phyloP scores from a whole-genome alignment of 106 monocot genomes.

The Allium fistulosum region DNA sequence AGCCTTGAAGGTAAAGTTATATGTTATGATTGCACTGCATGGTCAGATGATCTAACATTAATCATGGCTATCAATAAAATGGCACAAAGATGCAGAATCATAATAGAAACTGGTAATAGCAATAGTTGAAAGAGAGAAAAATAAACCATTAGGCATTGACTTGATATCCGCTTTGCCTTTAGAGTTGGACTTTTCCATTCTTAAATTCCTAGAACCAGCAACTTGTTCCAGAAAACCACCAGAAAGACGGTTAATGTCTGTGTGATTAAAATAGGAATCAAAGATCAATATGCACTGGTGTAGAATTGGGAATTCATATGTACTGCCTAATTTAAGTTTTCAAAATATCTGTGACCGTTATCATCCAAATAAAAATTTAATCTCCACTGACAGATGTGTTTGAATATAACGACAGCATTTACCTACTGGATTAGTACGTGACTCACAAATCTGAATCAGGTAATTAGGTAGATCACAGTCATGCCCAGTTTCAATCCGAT shows the following conservation, averaged over 20 bases:
- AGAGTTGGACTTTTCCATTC: not conserved
- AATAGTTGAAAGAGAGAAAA: not conserved
- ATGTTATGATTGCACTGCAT: too few species aligned
- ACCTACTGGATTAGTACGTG: conserved; percentile 1
- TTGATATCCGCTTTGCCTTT: not conserved
- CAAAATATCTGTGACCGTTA: too few species aligned
- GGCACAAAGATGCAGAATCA: too few species aligned
- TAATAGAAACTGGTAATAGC: not conserved
- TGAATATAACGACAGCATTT: too few species aligned
- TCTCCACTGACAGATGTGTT: too few species aligned
- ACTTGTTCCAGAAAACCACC: not conserved
- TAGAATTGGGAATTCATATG: too few species aligned
- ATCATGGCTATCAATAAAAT: too few species aligned
- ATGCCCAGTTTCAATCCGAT: conserved; percentile 13
- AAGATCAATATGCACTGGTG: not conserved
- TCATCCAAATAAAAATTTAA: too few species aligned
- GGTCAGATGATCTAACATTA: too few species aligned
- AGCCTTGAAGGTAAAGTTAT: too few species aligned
- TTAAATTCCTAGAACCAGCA: not conserved
- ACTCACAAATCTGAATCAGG: conserved; percentile 30
- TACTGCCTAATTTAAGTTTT: too few species aligned
- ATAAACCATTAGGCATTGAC: not conserved
- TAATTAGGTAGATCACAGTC: conserved; percentile 19
- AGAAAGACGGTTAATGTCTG: not conserved
- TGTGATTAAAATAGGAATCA: not conserved